Conservation (phyloP, 1,139 yeast species). For the Nakaseomyces uthaithaninus region DNA sequence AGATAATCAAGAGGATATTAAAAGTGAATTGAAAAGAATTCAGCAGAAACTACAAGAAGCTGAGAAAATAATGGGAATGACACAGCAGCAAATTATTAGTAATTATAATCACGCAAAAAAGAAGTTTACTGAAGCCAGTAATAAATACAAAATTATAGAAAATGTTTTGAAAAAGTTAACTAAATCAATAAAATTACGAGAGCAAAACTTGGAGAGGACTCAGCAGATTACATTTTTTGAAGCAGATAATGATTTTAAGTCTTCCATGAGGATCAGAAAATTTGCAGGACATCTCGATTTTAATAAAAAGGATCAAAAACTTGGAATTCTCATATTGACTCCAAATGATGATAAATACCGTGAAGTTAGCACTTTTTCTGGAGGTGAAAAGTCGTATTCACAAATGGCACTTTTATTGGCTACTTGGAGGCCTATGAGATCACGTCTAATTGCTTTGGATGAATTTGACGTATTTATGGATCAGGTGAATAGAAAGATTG, state of each 20-base stretch:
- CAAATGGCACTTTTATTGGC: slow-evolving; percentile 83
- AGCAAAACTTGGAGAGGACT: slow-evolving; percentile 43
- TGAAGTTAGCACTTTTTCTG: slow-evolving; percentile 78
- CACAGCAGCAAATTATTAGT: slow-evolving; percentile 37
- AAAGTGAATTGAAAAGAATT: slow-evolving; percentile 33
- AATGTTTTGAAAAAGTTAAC: slow-evolving; percentile 31
- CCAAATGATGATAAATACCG: slow-evolving; percentile 51
- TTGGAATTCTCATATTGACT: slow-evolving; percentile 51
- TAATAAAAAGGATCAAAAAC: slow-evolving; percentile 44
- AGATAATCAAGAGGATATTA: slow-evolving; percentile 33
- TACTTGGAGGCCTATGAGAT: slow-evolving; percentile 89
- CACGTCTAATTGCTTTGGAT: slow-evolving; percentile 81
- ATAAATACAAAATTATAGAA: slow-evolving; percentile 29
- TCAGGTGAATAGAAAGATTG: slow-evolving; percentile 75
- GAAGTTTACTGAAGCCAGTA: slow-evolving; percentile 33
- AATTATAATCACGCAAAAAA: slow-evolving; percentile 33
- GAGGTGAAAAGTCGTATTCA: slow-evolving; percentile 93
- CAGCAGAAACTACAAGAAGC: slow-evolving; percentile 33
- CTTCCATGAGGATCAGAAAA: slow-evolving; percentile 58
- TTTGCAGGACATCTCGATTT: slow-evolving; percentile 66
- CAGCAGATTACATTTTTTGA: slow-evolving; percentile 37
- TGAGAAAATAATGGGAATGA: slow-evolving; percentile 37
- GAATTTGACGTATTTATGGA: slow-evolving; percentile 99
- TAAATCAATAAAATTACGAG: slow-evolving; percentile 41
- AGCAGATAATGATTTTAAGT: slow-evolving; percentile 48